Conservation (phyloP, 1,284 basidiomycete genomes). For the Cystobasidium sp. region DNA sequence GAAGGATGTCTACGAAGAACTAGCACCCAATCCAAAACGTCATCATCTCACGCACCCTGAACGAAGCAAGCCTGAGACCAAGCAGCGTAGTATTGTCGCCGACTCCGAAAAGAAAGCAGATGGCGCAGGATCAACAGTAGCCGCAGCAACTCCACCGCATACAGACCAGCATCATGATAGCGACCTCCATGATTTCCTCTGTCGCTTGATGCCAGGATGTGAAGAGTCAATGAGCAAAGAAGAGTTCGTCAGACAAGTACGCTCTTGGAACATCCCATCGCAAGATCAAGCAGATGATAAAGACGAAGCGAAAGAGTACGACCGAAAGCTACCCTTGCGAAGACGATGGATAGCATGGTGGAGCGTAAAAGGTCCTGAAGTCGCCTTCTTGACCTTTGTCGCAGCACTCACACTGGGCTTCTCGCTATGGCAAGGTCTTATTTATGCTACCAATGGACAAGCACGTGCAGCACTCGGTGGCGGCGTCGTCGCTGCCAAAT, state of each 20-base stretch:
- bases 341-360: constrained; percentile 28
- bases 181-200: constrained; percentile 30
- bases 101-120: neutral
- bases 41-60: constrained; percentile 23
- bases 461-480: constrained; percentile 26
- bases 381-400: constrained; percentile 34
- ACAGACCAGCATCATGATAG: constrained; percentile 3
- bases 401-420: constrained; percentile 29
- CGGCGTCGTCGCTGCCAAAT: constrained; percentile 31
- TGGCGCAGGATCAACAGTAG: too few species aligned
- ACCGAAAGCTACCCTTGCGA: constrained; percentile 1
- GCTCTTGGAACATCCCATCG: constrained; percentile 30
- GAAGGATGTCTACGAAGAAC: constrained; percentile 20
- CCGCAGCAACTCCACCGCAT: too few species aligned
- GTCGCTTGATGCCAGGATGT: constrained; percentile 30
- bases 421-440: constrained; percentile 33
- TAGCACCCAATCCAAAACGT: constrained; percentile 20
- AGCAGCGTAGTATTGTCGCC: too few species aligned
- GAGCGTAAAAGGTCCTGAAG: constrained; percentile 36
- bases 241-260: constrained; percentile 21
- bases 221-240: constrained; percentile 23
- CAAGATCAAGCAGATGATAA: constrained; percentile 15
- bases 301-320: constrained; percentile 32
- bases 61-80: constrained; percentile 1
- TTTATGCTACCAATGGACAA: constrained; percentile 20